phyloP scores from a whole-genome alignment of 352 stramenopile species.

The Phytophthora hybrid region DNA sequence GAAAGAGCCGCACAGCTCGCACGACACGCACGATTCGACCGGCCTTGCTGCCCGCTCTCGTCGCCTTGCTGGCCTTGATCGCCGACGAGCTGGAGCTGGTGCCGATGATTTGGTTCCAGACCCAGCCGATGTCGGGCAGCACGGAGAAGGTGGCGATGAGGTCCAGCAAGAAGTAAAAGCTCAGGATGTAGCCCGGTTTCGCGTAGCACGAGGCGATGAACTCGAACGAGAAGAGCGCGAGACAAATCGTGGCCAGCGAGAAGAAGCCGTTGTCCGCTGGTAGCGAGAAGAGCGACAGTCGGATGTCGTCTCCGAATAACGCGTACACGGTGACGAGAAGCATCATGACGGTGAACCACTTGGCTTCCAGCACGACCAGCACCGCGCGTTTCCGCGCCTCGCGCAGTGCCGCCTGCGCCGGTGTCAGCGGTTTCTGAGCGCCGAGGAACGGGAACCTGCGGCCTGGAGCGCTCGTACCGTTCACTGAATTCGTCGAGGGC shows the following conservation, averaged over 20 bases:
- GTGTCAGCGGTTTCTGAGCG: slow-evolving; percentile 27
- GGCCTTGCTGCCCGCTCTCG: slow-evolving; percentile 77
- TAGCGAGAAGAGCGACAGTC: slow-evolving; percentile 78
- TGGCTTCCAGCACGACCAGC: slow-evolving; percentile 73
- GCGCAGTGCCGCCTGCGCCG: slow-evolving; percentile 52
- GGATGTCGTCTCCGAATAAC: slow-evolving; percentile 93
- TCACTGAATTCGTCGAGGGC: slow-evolving; percentile 11
- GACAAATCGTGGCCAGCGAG: slow-evolving; percentile 84
- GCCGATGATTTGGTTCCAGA: slow-evolving; percentile 81
- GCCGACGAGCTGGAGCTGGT: slow-evolving; percentile 58
- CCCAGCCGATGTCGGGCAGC: slow-evolving; percentile 85
- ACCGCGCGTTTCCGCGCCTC: slow-evolving; percentile 52
- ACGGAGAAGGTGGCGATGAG: slow-evolving; percentile 88
- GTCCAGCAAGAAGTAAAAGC: slow-evolving; percentile 94
- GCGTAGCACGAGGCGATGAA: slow-evolving; percentile 82
- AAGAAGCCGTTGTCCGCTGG: slow-evolving; percentile 86
- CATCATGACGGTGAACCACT: slow-evolving; percentile 85
- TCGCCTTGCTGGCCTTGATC: slow-evolving; percentile 77
- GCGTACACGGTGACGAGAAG: slow-evolving; percentile 93
- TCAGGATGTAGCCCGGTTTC: slow-evolving; percentile 82
- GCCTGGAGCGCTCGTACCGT: neutral
- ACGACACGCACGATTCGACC: slow-evolving; percentile 89
- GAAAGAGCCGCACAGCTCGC: slow-evolving; percentile 82
- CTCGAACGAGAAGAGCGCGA: slow-evolving; percentile 91
- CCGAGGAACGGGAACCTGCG: slow-evolving; percentile 32